Conservation (phyloP, 2,329 filamentous ascomycete species). For the Cercospora zeae-maydis region DNA sequence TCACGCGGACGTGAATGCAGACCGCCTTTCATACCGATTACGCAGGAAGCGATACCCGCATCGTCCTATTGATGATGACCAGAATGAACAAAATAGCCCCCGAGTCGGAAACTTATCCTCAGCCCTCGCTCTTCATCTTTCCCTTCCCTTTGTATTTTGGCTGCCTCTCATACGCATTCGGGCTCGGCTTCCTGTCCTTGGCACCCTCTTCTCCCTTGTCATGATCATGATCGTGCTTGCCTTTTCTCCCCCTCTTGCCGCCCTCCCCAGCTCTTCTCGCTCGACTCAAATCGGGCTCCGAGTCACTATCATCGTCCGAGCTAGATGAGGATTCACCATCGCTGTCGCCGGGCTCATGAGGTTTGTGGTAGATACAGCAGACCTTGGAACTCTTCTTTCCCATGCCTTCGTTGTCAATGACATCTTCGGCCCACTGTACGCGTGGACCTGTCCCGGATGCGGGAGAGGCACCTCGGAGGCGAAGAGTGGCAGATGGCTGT, state of each 20-base stretch:
- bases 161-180: constrained; percentile 79
- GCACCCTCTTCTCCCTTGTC: constrained; percentile 37
- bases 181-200: constrained; percentile 58
- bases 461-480: constrained; percentile 39
- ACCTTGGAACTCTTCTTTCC: constrained; percentile 96
- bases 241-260: constrained; percentile 57
- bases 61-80: neutral
- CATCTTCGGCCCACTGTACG: constrained; percentile 89
- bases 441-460: constrained; percentile 49
- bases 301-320: constrained; percentile 52
- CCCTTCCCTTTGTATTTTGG: constrained; percentile 48
- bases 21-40: neutral
- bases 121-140: constrained; percentile 31
- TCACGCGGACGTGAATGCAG: neutral
- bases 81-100: neutral
- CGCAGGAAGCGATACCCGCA: neutral
- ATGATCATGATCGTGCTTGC: constrained; percentile 66
- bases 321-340: constrained; percentile 64
- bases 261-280: constrained; percentile 43
- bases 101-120: constrained; percentile 8
- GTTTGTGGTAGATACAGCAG: constrained; percentile 98
- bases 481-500: constrained; percentile 34
- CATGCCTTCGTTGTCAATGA: constrained; percentile 92
- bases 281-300: constrained; percentile 51
- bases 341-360: constrained; percentile 76